These are phyloP conservation scores for Nothophytophthora sp. DNA, from an alignment of 352 stramenopile species.

Conservation along the genomic window DNA sequence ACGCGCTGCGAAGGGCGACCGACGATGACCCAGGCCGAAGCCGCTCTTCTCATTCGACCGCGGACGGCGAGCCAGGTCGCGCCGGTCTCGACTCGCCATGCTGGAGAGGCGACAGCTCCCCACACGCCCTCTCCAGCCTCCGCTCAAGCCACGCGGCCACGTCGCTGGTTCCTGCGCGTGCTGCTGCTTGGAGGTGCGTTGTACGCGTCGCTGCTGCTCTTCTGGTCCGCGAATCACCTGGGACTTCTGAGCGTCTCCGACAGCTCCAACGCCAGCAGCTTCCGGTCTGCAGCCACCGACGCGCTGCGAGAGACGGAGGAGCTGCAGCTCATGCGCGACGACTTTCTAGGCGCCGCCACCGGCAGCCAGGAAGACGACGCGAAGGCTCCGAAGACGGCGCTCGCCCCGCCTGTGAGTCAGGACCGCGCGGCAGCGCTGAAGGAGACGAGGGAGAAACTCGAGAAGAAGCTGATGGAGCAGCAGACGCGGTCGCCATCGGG, in stretches of 20 bases:
- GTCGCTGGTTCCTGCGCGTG: conserved; percentile 3
- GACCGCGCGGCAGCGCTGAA: neutral
- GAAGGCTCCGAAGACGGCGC: neutral
- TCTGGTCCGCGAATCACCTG: conserved; percentile 10
- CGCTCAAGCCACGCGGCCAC: neutral
- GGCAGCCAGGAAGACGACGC: conserved; percentile 2
- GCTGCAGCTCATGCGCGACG: conserved; percentile 10
- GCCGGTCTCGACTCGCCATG: neutral
- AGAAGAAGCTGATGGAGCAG: no score
- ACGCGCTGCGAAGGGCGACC: conserved; percentile 2
- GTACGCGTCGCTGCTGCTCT: conserved; percentile 15
- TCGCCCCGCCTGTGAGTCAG: conserved; percentile 9
- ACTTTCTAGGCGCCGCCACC: conserved; percentile 5
- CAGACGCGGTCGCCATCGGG: no score
- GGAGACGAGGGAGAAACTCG: no score
- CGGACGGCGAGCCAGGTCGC: conserved; percentile 1
- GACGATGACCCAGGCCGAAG: conserved; percentile 14
- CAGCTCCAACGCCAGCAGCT: neutral
- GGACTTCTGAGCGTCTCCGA: conserved; percentile 2
- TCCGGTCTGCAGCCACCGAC: conserved; percentile 9
- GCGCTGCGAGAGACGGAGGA: conserved; percentile 9
- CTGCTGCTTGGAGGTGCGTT: conserved; percentile 9
- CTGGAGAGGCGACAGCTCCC: no score
- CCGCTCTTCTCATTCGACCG: conserved; percentile 7
- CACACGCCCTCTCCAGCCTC: no score